Evolutionary conservation across 192 early-diverging fungal genomes (phyloP).

Genomic region (Rhizophagus sp.): DNA sequence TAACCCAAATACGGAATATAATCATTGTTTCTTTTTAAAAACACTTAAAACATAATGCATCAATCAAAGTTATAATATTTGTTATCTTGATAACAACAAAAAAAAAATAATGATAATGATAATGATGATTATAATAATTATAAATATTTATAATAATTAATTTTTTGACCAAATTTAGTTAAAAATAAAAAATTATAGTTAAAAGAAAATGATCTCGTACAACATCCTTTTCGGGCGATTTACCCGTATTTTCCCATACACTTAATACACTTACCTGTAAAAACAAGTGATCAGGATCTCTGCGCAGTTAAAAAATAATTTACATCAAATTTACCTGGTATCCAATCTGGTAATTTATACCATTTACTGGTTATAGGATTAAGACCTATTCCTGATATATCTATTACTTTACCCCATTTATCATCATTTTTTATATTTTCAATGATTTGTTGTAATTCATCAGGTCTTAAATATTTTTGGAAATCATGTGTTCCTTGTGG

Average conservation of each 20-base stretch:
- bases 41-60: background rate
- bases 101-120: too few species aligned
- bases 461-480: conserved; percentile 80
- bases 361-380: conserved; percentile 16
- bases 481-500: conserved; percentile 85
- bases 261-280: too few species aligned
- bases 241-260: background rate
- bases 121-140: background rate
- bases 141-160: background rate
- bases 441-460: conserved; percentile 65
- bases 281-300: background rate
- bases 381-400: conserved; percentile 13
- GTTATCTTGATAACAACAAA: background rate
- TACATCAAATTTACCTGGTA: conserved; percentile 5
- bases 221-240: background rate
- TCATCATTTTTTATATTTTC: conserved; percentile 49
- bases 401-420: background rate
- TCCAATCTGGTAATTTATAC: background rate
- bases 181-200: background rate
- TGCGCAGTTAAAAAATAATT: conserved; percentile 18
- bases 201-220: background rate
- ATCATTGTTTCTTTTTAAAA: background rate
- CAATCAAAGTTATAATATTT: background rate
- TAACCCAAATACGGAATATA: background rate
- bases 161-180: background rate